Evolutionary conservation across 1,284 basidiomycete genomes (phyloP).

Genomic region (Veloporphyrellus conicus): DNA sequence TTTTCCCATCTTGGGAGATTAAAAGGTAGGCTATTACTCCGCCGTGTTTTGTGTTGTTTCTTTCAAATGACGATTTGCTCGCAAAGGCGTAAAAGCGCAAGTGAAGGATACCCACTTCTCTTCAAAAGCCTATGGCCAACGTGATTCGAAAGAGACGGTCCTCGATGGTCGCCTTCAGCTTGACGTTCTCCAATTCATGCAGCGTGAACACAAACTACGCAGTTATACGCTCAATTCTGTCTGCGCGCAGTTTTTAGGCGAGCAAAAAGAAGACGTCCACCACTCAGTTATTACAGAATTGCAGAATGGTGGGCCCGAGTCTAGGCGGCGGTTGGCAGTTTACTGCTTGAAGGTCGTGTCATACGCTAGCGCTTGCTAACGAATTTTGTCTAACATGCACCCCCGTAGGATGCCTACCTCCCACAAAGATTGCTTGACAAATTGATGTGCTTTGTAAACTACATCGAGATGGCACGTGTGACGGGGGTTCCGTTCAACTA

Average conservation of each 20-base stretch:
- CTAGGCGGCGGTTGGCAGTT: slow-evolving; percentile 83
- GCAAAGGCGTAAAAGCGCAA: slow-evolving; percentile 66
- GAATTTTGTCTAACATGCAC: neutral
- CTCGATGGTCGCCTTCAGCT: slow-evolving; percentile 90
- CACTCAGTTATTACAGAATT: slow-evolving; percentile 95
- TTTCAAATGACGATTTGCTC: slow-evolving; percentile 5
- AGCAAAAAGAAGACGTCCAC: slow-evolving; percentile 97
- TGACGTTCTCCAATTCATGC: slow-evolving; percentile 93
- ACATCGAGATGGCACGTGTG: slow-evolving; percentile 92
- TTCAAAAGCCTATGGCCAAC: slow-evolving; percentile 91
- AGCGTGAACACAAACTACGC: slow-evolving; percentile 91
- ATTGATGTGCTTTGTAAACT: slow-evolving; percentile 96
- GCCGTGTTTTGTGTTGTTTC: neutral
- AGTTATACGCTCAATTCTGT: slow-evolving; percentile 95
- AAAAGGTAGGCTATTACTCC: slow-evolving; percentile 47
- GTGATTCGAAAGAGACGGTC: slow-evolving; percentile 88
- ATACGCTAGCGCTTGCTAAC: neutral
- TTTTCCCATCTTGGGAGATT: slow-evolving; percentile 82
- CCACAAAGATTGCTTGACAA: slow-evolving; percentile 93
- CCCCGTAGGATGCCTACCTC: slow-evolving; percentile 83
- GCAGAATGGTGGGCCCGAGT: slow-evolving; percentile 91
- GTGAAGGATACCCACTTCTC: slow-evolving; percentile 92
- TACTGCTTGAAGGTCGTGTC: slow-evolving; percentile 85
- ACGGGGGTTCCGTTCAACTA: slow-evolving; percentile 98
- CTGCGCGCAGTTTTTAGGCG: slow-evolving; percentile 91